Percentiles rank a stretch among this genome's conserved stretches.
phyloP scores from a whole-genome alignment of 768 basidiomycete genomes.

The Pleurotus citrinopileatus region DNA sequence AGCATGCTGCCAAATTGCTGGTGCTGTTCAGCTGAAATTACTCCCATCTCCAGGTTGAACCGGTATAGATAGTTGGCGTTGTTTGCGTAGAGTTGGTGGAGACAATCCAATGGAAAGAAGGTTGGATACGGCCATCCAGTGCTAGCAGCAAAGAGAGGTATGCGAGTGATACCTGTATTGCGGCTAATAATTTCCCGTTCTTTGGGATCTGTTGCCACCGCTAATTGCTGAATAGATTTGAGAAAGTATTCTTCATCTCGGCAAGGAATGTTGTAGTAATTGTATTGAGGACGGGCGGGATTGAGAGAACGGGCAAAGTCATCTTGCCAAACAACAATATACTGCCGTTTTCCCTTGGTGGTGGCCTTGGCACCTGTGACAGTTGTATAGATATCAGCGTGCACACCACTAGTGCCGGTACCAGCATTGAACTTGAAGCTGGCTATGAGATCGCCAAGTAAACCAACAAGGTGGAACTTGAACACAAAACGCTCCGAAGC shows the following conservation, averaged over 20 bases:
- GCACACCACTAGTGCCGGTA: slow-evolving; percentile 24
- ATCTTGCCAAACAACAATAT: slow-evolving; percentile 20
- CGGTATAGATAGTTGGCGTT: not conserved
- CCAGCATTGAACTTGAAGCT: slow-evolving; percentile 31
- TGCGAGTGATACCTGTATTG: slow-evolving; percentile 20
- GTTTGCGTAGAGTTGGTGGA: slow-evolving; percentile 33
- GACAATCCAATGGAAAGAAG: slow-evolving; percentile 32
- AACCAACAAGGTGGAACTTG: slow-evolving; percentile 16
- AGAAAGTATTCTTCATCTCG: slow-evolving; percentile 21
- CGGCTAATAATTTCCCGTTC: slow-evolving; percentile 18
- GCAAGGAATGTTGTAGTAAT: slow-evolving; percentile 21
- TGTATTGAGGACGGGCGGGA: slow-evolving; percentile 18
- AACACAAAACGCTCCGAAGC: slow-evolving; percentile 20
- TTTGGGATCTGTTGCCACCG: slow-evolving; percentile 13
- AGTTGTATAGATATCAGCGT: slow-evolving; percentile 25
- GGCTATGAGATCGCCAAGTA: slow-evolving; percentile 25
- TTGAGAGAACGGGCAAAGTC: slow-evolving; percentile 17
- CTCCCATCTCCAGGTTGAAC: slow-evolving; percentile 10
- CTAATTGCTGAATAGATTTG: slow-evolving; percentile 17
- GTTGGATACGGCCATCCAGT: slow-evolving; percentile 26
- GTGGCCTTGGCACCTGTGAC: slow-evolving; percentile 24
- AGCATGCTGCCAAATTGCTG: slow-evolving; percentile 20
- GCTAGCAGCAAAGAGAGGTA: slow-evolving; percentile 27
- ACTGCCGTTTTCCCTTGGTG: slow-evolving; percentile 19
- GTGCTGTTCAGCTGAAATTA: not conserved